Evolutionary conservation across 352 stramenopile genomes (phyloP), one percentile per base, ranked within the genome.

Genomic region (Thalassiosira mediterranea): DNA sequence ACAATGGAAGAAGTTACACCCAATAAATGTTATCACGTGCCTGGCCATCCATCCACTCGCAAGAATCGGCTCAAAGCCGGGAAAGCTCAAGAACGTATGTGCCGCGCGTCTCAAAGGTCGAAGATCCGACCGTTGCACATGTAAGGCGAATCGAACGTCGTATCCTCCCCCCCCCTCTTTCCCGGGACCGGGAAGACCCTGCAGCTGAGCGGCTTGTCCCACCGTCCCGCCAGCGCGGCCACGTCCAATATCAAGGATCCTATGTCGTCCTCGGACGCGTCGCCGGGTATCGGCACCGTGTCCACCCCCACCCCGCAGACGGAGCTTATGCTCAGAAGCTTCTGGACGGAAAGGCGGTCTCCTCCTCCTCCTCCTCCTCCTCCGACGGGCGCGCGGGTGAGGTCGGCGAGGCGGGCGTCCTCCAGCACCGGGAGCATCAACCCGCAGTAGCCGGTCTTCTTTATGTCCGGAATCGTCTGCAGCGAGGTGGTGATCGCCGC

Each of bases 261-360:
- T 15, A 94, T 19, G 31, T 72, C 61, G 28, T 89, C 38, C 11
- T 49, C 25, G 2, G 59, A 59, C 10, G 65, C 63, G 71, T 94
- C 68, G 3, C 83, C 86, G 3, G 80, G 63, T 21, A 95, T 70
- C 11, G 90, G 90, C 23, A 95, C 88, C 1, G 88, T 94, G 59
- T 95, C 90, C 11, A 95, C 61, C 15, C 90, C 90, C 1, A 95
- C 86, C 8, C 90, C 90, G 74, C 90, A 95, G 2, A 94, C 88
- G 23, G 73, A 86, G 29, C 82, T 91, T 26, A 91, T 84, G 23
- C 60, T 76, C 8, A 95, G 58, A 3, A 95, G 54, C 62, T 90
- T 64, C 23, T 79, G 69, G 58, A 89, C 86, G 10, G 49, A 42
- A 3, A 88, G 10, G 28, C 40, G 13, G 26, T 56, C 34, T n/a